Evolutionary conservation across 768 basidiomycete genomes (phyloP), one percentile per base, ranked within the genome.

Genomic region (Termitomyces eurrhizus): DNA sequence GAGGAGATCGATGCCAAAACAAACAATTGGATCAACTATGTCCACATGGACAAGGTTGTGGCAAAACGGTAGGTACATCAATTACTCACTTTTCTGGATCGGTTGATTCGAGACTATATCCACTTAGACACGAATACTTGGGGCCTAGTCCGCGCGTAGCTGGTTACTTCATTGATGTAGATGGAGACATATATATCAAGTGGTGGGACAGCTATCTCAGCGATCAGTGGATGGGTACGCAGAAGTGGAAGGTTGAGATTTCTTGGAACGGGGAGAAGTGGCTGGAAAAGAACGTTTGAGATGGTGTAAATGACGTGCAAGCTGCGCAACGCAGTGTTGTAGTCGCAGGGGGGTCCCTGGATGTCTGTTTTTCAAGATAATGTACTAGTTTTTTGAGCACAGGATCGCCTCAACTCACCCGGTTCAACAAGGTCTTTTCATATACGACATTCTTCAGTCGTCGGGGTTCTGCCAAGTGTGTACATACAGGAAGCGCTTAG

Each of bases 151-250:
- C 79, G 35, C 71, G 77, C 21, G 73, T 79, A 7, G 79, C 75
- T 9, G 78, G 78, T 7, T 80, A 77, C 62, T 70, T 63, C 35
- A 66, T 73, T 8, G 78, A 79, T 59, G 59, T 65, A 2, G 65
- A 67, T 33, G 78, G 77, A 9, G 75, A 78, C 32, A 64, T 78
- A 21, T 75, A 76, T 60, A 70, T 80, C 57, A 73, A 72, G 58
- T 79, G 75, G 75, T 78, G 77, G 76, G 78, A 80, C 60, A 72
- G 65, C 41, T 80, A 77, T 64, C 63, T 80, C 51, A 67, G 70
- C 37, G 77, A 78, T 56, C 76, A 77, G 59, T 80, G 78, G 78
- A 72, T 75, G 68, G 77, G 75, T 45, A 69, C 69, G 46, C 68
- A 72, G 37, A 77, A 77, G 66, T 80, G 79, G 79, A 67, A 67